phyloP scores from a whole-genome alignment of 306 rosid species.

The Rosa lucieae region DNA sequence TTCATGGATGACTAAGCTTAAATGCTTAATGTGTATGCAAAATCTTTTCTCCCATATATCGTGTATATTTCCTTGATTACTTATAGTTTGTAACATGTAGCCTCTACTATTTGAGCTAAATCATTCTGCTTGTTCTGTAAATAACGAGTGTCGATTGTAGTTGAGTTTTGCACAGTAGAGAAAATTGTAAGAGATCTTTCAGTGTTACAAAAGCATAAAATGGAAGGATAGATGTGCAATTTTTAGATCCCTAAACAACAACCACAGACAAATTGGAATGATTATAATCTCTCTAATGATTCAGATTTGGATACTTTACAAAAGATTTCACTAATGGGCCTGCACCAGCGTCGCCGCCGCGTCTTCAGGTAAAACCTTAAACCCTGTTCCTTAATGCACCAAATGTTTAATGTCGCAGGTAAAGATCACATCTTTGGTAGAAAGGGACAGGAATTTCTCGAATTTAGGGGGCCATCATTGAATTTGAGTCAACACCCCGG shows the following conservation, averaged over 20 bases:
- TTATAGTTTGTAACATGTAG: constrained; percentile 32
- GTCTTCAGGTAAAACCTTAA: constrained; percentile 2
- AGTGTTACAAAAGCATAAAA: background rate
- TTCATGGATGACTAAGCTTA: constrained; percentile 5
- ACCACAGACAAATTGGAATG: background rate
- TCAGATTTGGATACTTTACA: background rate
- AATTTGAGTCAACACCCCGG: background rate
- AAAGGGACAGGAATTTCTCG: too few species aligned
- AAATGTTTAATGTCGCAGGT: background rate
- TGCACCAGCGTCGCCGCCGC: background rate
- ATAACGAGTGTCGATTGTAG: constrained; percentile 6
- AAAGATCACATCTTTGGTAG: background rate
- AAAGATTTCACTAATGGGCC: background rate
- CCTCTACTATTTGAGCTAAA: background rate
- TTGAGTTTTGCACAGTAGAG: background rate
- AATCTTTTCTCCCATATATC: background rate
- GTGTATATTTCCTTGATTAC: constrained; percentile 31
- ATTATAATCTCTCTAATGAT: background rate
- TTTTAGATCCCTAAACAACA: background rate
- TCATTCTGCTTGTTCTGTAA: constrained; percentile 11
- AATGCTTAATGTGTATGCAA: constrained; percentile 10
- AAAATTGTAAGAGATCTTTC: background rate
- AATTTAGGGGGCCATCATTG: background rate
- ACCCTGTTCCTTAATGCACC: background rate
- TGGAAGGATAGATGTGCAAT: background rate